These are phyloP conservation scores for Lepidium campestre DNA, from an alignment of 441 rosid genomes.

Conservation along the genomic window DNA sequence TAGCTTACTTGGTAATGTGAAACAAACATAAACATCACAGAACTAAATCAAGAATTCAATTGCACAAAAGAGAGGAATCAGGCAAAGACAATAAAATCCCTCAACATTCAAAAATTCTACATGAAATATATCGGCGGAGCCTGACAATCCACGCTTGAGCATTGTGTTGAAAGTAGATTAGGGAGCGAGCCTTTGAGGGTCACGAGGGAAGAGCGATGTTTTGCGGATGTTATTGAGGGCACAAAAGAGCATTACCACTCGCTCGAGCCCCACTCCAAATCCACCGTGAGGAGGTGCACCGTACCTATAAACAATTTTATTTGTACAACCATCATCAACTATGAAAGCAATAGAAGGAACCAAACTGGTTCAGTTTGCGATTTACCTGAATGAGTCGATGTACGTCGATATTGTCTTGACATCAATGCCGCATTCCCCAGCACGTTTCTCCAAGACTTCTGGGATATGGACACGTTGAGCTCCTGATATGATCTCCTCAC, in stretches of 20 bases:
- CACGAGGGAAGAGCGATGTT: constrained; percentile 85
- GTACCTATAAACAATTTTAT: constrained; percentile 37
- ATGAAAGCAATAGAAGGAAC: not conserved
- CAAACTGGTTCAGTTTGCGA: not conserved
- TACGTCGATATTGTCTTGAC: constrained; percentile 68
- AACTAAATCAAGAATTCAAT: not conserved
- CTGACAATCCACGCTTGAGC: not conserved
- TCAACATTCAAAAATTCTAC: not conserved
- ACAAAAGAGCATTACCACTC: constrained; percentile 83
- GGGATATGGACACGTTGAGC: constrained; percentile 89
- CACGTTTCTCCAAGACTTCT: constrained; percentile 66
- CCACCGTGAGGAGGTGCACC: constrained; percentile 92
- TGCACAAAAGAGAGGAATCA: not conserved
- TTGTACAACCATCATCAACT: not conserved
- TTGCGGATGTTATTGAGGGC: constrained; percentile 75
- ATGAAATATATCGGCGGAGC: constrained; percentile 2
- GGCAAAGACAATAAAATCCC: not conserved
- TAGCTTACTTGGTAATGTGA: not conserved
- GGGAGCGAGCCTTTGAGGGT: constrained; percentile 68
- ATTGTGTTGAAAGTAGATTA: constrained; percentile 10
- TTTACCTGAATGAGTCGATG: constrained; percentile 80
- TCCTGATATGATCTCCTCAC: constrained; percentile 96
- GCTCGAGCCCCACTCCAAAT: constrained; percentile 80
- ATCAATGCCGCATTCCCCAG: constrained; percentile 67
- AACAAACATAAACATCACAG: not conserved